phyloP scores from a whole-genome alignment of 2,329 filamentous ascomycete species.

The Tricladium varicosporioides region DNA sequence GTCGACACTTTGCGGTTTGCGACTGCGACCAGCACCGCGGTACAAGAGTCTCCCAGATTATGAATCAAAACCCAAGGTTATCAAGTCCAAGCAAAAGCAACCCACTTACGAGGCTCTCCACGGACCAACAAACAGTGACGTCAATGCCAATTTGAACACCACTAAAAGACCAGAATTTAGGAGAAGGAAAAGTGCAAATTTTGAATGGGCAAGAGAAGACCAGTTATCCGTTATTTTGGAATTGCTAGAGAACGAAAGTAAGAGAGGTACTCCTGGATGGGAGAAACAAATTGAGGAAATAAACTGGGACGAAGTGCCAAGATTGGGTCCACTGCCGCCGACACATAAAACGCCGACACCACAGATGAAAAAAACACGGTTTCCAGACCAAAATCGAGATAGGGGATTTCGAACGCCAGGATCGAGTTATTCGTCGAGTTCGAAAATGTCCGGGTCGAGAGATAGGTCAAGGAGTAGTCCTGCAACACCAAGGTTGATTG shows the following conservation, averaged over 20 bases:
- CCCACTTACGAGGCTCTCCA: not conserved
- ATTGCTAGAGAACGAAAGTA: conserved; percentile 17
- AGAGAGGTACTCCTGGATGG: conserved; percentile 6
- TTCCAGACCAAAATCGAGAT: conserved; percentile 3
- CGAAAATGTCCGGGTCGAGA: not conserved
- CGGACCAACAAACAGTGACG: not conserved
- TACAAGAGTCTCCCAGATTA: not conserved
- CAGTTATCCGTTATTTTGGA: conserved; percentile 28
- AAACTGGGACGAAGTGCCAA: conserved; percentile 2
- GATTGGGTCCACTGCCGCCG: conserved; percentile 3
- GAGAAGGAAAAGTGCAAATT: conserved; percentile 8
- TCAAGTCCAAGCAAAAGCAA: not conserved
- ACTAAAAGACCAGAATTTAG: not conserved
- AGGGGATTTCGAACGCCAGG: conserved; percentile 3
- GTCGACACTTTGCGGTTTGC: conserved; percentile 8
- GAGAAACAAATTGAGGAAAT: not conserved
- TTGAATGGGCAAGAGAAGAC: conserved; percentile 26
- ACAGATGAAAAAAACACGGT: conserved; percentile 3
- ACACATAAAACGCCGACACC: not conserved
- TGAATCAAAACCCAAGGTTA: not conserved
- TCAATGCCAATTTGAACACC: not conserved
- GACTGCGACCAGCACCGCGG: not conserved
- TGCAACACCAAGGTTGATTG: conserved; percentile 2
- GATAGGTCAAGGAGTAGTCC: conserved; percentile 4
- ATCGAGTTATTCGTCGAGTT: not conserved